phyloP scores from a whole-genome alignment of 2,329 filamentous ascomycete genomes.

The Blastomyces emzantsi region DNA sequence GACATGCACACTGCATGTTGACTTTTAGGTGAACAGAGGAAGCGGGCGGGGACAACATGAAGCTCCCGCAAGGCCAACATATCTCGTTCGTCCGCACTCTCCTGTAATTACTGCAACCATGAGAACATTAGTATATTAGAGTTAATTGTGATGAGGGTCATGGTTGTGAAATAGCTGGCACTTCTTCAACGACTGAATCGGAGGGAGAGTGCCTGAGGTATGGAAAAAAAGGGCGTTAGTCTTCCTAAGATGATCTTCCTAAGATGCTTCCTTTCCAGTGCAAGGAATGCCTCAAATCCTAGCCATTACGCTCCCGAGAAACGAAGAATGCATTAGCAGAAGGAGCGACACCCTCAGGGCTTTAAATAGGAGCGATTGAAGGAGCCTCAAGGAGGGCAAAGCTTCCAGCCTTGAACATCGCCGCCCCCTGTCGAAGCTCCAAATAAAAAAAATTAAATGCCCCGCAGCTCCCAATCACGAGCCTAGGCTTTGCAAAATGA shows the following conservation, averaged over 20 bases:
- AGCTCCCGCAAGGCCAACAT: neutral
- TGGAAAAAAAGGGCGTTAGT: too few relatives aligned
- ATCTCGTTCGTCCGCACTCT: neutral
- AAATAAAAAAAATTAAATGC: neutral
- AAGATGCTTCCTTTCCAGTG: neutral
- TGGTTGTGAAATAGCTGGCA: neutral
- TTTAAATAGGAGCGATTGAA: neutral
- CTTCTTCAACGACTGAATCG: neutral
- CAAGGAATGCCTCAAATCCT: neutral
- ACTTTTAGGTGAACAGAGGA: neutral
- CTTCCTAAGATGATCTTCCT: neutral
- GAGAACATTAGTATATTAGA: neutral
- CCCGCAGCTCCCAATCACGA: neutral
- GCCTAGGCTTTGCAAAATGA: neutral
- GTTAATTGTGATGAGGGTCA: neutral
- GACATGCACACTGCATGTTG: neutral
- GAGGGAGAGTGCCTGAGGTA: neutral
- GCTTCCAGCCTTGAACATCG: neutral
- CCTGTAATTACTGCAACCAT: neutral
- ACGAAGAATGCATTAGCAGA: neutral
- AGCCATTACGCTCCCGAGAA: neutral
- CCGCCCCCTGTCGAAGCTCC: neutral
- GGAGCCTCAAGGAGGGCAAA: neutral
- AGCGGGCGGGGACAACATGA: neutral
- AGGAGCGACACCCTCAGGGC: neutral